These are phyloP conservation scores for Beauveria rudraprayagi DNA, from an alignment of 2,329 filamentous ascomycete species.

Conservation along the genomic window DNA sequence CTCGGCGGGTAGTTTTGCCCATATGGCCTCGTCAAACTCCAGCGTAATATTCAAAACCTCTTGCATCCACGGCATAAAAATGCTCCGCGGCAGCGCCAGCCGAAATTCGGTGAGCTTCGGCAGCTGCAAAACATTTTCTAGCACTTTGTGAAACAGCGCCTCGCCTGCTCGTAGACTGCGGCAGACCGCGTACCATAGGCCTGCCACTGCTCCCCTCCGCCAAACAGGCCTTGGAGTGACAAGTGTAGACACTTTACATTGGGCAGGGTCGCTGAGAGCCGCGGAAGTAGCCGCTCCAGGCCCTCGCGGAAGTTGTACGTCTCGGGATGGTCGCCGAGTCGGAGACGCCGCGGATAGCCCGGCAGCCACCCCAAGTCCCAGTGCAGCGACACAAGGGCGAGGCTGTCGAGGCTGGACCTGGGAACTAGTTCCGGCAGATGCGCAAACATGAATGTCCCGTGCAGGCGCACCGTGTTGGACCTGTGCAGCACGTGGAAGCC, in stretches of 20 bases:
- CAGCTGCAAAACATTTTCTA: not conserved
- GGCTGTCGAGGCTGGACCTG: not conserved
- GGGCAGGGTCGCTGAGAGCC: not conserved
- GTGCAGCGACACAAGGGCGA: not conserved
- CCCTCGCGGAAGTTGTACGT: not conserved
- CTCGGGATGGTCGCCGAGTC: not conserved
- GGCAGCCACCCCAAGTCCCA: constrained; percentile 1
- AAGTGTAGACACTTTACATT: not conserved
- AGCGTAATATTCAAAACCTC: not conserved
- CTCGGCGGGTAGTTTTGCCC: not conserved
- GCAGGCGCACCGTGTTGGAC: not conserved
- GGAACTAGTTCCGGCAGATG: not conserved
- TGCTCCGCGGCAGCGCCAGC: not conserved
- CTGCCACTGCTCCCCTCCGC: not conserved
- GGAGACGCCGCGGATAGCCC: not conserved
- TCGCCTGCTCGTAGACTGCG: not conserved
- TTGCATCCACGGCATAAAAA: constrained; percentile 2
- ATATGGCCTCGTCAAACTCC: not conserved
- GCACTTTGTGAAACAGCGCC: not conserved
- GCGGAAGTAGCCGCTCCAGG: not conserved
- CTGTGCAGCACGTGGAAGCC: not conserved
- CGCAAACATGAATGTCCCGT: constrained; percentile 1
- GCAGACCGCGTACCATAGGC: not conserved
- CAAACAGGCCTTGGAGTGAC: not conserved
- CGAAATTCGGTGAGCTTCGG: not conserved